Conservation (phyloP, 1,284 basidiomycete species). For the Cryptococcus neoformans region DNA sequence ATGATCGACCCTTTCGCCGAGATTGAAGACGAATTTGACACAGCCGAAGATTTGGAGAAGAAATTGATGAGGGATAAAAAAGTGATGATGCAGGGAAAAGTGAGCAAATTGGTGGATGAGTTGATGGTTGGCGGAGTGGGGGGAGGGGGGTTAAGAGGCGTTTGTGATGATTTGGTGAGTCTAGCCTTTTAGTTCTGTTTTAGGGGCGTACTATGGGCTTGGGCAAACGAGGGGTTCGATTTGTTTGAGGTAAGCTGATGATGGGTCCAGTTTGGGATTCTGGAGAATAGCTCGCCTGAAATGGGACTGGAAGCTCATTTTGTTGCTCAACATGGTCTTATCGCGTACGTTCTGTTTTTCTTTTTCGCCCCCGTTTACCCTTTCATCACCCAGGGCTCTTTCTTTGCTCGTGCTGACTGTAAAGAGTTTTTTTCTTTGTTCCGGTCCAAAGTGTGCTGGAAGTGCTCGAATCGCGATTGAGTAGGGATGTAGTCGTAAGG, state of each 20-base stretch:
- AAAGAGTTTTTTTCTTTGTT: too few relatives aligned
- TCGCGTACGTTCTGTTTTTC: conserved; percentile 53
- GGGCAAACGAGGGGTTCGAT: too few relatives aligned
- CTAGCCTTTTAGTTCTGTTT: too few relatives aligned
- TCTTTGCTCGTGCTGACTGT: too few relatives aligned
- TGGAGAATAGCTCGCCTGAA: conserved; percentile 64
- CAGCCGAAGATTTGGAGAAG: conserved; percentile 69
- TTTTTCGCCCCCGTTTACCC: too few relatives aligned
- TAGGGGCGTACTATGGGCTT: too few relatives aligned
- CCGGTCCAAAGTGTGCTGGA: conserved; percentile 61
- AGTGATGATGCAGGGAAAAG: conserved; percentile 73
- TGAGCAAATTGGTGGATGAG: conserved; percentile 82
- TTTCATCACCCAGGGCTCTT: too few relatives aligned
- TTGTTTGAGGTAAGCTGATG: not conserved
- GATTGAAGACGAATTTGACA: conserved; percentile 80
- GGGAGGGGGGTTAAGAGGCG: conserved; percentile 66
- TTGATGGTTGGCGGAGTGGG: conserved; percentile 42
- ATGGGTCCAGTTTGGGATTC: conserved; percentile 62
- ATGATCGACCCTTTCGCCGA: conserved; percentile 94
- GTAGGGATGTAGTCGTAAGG: conserved; percentile 77
- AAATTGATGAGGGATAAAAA: conserved; percentile 87
- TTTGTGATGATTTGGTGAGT: conserved; percentile 81
- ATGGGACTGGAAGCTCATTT: conserved; percentile 84
- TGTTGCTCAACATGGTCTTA: conserved; percentile 87
- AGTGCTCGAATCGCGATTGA: conserved; percentile 75